A percentile compares a stretch with the other conserved stretches of the same genome.
Evolutionary conservation across 2,329 filamentous ascomycete genomes (phyloP).

Genomic region (Akanthomyces dipterigenus): DNA sequence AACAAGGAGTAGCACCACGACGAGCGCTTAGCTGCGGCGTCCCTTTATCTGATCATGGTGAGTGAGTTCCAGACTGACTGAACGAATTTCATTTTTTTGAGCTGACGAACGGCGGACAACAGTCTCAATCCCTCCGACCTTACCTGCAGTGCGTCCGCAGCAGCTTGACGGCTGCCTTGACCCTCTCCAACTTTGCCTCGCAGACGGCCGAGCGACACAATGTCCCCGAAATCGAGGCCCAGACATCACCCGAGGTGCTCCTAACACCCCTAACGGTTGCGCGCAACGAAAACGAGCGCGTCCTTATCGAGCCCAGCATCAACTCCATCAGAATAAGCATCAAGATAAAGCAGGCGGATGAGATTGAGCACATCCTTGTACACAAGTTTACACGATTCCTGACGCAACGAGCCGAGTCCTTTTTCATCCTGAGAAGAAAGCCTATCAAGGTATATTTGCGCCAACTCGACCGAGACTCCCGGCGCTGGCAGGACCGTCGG

Average conservation of each 20-base stretch:
- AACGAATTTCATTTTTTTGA: no score
- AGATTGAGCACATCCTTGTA: conserved; percentile 96
- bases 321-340: conserved; percentile 97
- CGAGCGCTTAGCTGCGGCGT: neutral
- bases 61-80: no score
- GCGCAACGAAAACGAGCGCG: conserved; percentile 94
- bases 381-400: conserved; percentile 98
- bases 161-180: conserved; percentile 87
- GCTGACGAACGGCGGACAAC: conserved; percentile 11
- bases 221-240: conserved; percentile 93
- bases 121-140: conserved; percentile 94
- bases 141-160: conserved; percentile 95
- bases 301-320: conserved; percentile 91
- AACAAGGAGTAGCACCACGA: conserved; percentile 3
- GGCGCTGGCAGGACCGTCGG: conserved; percentile 13
- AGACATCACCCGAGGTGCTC: conserved; percentile 86
- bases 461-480: neutral
- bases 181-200: conserved; percentile 87
- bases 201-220: conserved; percentile 96
- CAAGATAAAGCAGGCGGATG: conserved; percentile 98
- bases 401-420: conserved; percentile 91
- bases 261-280: conserved; percentile 86
- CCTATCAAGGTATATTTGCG: conserved; percentile 68
- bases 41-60: conserved; percentile 1
- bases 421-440: conserved; percentile 94